Conservation (phyloP, 2,329 filamentous ascomycete genomes). For the Aureobasidium sp. region DNA sequence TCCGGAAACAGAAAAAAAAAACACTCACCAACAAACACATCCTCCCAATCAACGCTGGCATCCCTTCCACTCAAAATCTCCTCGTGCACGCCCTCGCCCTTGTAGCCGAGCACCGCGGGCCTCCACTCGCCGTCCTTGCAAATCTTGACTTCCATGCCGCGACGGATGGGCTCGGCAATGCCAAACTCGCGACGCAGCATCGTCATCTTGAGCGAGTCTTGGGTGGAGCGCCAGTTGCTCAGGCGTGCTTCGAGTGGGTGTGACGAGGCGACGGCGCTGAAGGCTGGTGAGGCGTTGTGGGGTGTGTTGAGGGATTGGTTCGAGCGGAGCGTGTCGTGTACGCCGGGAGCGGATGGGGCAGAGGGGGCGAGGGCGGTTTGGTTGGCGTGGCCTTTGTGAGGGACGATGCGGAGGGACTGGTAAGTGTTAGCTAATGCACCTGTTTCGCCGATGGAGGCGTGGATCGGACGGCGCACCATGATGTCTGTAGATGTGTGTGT, state of each 20-base stretch:
- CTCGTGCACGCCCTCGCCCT: slow-evolving; percentile 66
- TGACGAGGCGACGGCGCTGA: slow-evolving; percentile 49
- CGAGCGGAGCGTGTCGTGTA: slow-evolving; percentile 87
- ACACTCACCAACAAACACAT: slow-evolving; percentile 67
- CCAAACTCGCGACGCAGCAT: slow-evolving; percentile 80
- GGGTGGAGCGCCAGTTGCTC: slow-evolving; percentile 80
- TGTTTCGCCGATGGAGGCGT: not conserved
- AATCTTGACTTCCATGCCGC: slow-evolving; percentile 93
- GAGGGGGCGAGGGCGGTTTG: slow-evolving; percentile 52
- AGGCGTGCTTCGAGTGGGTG: slow-evolving; percentile 93
- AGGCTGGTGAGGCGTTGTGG: slow-evolving; percentile 26
- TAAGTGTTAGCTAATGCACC: not conserved
- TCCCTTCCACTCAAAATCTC: slow-evolving; percentile 82
- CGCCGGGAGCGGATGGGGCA: slow-evolving; percentile 84
- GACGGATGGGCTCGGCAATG: slow-evolving; percentile 82
- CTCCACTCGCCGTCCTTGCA: slow-evolving; percentile 72
- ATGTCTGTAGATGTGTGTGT: not conserved
- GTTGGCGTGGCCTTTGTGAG: slow-evolving; percentile 58
- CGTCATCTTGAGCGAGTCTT: slow-evolving; percentile 83
- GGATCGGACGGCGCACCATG: slow-evolving; percentile 15
- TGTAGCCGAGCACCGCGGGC: slow-evolving; percentile 53
- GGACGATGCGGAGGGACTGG: slow-evolving; percentile 70
- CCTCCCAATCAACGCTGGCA: slow-evolving; percentile 78
- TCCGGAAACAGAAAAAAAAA: not conserved
- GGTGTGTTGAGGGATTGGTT: slow-evolving; percentile 59